phyloP scores from a whole-genome alignment of 1,284 basidiomycete species.

The Pisolithus thermaeus region DNA sequence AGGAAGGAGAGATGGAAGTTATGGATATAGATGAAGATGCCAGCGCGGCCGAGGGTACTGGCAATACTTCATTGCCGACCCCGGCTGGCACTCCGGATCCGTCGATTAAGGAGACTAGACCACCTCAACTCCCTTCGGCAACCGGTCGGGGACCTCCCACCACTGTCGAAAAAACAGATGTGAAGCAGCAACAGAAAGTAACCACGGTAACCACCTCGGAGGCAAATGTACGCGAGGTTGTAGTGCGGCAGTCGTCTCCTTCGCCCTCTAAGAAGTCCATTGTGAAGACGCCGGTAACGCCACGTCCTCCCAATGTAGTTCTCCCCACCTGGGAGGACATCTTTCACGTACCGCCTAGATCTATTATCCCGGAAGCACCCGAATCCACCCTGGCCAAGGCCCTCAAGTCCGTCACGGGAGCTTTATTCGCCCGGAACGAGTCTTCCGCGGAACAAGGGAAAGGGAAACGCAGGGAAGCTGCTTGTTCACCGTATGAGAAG shows the following conservation, averaged over 20 bases:
- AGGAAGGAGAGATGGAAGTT: slow-evolving; percentile 49
- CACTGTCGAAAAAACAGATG: slow-evolving; percentile 13
- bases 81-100: slow-evolving; percentile 8
- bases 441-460: slow-evolving; percentile 28
- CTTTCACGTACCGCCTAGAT: slow-evolving; percentile 76
- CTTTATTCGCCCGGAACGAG: slow-evolving; percentile 47
- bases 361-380: slow-evolving; percentile 43
- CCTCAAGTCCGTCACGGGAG: slow-evolving; percentile 53
- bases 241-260: slow-evolving; percentile 36
- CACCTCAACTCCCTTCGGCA: slow-evolving; percentile 1
- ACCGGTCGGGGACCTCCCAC: slow-evolving; percentile 11
- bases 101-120: slow-evolving; percentile 10
- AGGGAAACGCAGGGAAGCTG: slow-evolving; percentile 30
- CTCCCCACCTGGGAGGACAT: slow-evolving; percentile 87
- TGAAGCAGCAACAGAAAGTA: slow-evolving; percentile 14
- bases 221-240: slow-evolving; percentile 32
- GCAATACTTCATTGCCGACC: slow-evolving; percentile 3
- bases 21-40: slow-evolving; percentile 64
- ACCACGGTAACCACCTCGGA: slow-evolving; percentile 41
- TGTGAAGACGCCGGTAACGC: slow-evolving; percentile 20
- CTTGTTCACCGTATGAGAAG: slow-evolving; percentile 24
- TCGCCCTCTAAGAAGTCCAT: slow-evolving; percentile 38
- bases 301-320: slow-evolving; percentile 68
- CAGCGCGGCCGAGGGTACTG: slow-evolving; percentile 5
- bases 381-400: slow-evolving; percentile 43